Percentiles rank a stretch among this genome's conserved stretches.
phyloP scores from a whole-genome alignment of 352 stramenopile genomes.

The Globisporangium iwayamae region DNA sequence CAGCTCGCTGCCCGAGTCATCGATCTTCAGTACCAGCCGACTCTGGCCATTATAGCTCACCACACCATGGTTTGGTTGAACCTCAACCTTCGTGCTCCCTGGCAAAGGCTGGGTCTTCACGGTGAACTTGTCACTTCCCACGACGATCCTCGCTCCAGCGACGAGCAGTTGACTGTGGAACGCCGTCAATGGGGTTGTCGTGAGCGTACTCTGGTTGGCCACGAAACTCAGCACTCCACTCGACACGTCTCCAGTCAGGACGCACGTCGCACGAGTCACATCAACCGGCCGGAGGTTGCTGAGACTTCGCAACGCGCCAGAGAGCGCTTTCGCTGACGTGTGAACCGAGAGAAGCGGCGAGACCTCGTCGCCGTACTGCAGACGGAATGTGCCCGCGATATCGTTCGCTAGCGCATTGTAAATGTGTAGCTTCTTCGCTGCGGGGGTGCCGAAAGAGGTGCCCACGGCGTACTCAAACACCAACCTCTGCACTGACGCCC shows the following conservation, averaged over 20 bases:
- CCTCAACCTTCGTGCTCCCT: conserved; percentile 38
- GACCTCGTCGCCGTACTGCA: conserved; percentile 57
- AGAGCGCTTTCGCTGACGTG: conserved; percentile 33
- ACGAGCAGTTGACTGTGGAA: conserved; percentile 36
- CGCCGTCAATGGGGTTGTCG: conserved; percentile 33
- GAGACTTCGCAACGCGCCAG: conserved; percentile 36
- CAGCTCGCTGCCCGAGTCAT: conserved; percentile 30
- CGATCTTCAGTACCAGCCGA: conserved; percentile 32
- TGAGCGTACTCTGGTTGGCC: conserved; percentile 30
- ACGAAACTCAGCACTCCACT: conserved; percentile 37
- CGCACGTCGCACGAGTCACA: conserved; percentile 39
- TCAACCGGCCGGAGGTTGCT: conserved; percentile 44
- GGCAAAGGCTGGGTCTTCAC: conserved; percentile 36
- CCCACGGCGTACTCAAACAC: conserved; percentile 56
- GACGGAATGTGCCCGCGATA: conserved; percentile 55
- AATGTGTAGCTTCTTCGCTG: conserved; percentile 49
- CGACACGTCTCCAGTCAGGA: conserved; percentile 37
- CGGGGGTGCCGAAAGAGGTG: conserved; percentile 37
- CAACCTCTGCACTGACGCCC: conserved; percentile 42
- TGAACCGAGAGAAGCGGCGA: conserved; percentile 53
- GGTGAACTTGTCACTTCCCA: conserved; percentile 29
- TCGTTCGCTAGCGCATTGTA: conserved; percentile 47
- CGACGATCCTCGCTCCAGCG: conserved; percentile 31
- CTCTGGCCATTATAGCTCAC: conserved; percentile 25
- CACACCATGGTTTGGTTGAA: conserved; percentile 34